These are phyloP conservation scores for Lasiodiplodia sp. DNA, from an alignment of 2,329 filamentous ascomycete genomes.

Conservation along the genomic window DNA sequence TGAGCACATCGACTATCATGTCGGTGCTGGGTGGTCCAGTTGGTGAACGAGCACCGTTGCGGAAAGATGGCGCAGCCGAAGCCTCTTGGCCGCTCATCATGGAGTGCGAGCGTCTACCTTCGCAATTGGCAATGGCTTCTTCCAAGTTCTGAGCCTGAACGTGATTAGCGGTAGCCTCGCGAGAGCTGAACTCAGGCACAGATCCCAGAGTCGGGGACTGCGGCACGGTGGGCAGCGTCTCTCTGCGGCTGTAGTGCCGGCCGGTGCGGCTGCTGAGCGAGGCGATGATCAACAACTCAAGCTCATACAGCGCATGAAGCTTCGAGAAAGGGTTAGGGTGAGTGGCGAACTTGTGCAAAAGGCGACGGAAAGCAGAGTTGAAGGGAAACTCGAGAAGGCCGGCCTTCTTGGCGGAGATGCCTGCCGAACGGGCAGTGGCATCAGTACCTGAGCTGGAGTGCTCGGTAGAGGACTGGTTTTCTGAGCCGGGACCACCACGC, in stretches of 20 bases:
- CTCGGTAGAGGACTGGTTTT: constrained; percentile 53
- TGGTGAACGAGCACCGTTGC: constrained; percentile 42
- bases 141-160: constrained; percentile 61
- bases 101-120: constrained; percentile 70
- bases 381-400: constrained; percentile 75
- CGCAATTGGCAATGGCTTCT: constrained; percentile 73
- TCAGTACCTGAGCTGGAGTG: constrained; percentile 55
- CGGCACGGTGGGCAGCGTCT: constrained; percentile 51
- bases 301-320: constrained; percentile 80
- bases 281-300: constrained; percentile 81
- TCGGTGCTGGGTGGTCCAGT: constrained; percentile 50
- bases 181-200: constrained; percentile 53
- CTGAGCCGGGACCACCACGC: constrained; percentile 49
- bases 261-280: constrained; percentile 68
- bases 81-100: constrained; percentile 46
- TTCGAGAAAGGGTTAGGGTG: constrained; percentile 89
- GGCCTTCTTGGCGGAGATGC: constrained; percentile 52
- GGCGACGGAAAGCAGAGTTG: constrained; percentile 76
- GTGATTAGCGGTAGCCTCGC: constrained; percentile 51
- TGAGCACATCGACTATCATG: constrained; percentile 52
- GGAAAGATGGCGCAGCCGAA: constrained; percentile 32
- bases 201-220: constrained; percentile 55
- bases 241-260: constrained; percentile 50
- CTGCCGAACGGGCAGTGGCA: constrained; percentile 51
- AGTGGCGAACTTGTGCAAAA: constrained; percentile 86